Conservation (phyloP, 106 monocot genomes). For the Dioscorea dumetorum region DNA sequence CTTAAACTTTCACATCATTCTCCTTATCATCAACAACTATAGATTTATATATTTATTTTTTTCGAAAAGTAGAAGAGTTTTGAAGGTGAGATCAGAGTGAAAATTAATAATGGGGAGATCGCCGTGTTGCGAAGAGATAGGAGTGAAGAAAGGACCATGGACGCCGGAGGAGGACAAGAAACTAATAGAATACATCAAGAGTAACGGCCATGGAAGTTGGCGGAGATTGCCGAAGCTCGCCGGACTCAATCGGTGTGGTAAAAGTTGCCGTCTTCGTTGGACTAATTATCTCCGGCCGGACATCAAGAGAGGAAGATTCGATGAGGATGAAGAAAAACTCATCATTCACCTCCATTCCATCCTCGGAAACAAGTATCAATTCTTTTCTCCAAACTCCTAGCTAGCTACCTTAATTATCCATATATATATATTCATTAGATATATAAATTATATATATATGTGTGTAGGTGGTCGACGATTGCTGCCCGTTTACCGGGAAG, state of each 20-base stretch:
- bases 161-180: conserved; percentile 28
- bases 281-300: conserved; percentile 29
- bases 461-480: conserved; percentile 34
- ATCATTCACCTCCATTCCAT: conserved; percentile 28
- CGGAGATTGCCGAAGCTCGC: conserved; percentile 23
- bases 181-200: conserved; percentile 17
- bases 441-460: not conserved
- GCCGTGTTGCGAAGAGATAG: conserved; percentile 23
- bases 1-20: no score
- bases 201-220: conserved; percentile 26
- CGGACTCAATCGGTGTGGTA: conserved; percentile 24
- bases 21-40: no score
- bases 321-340: conserved; percentile 13
- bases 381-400: no score
- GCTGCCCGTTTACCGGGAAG: conserved; percentile 23
- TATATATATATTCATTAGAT: not conserved
- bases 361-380: conserved; percentile 21
- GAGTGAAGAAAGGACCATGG: conserved; percentile 25
- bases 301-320: conserved; percentile 23
- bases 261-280: conserved; percentile 28
- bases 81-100: no score
- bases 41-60: no score
- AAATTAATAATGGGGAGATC: conserved; percentile 16
- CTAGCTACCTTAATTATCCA: no score
- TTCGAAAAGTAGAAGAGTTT: no score